Conservation (phyloP, 2,329 filamentous ascomycete species). For the Penicillium sp. region DNA sequence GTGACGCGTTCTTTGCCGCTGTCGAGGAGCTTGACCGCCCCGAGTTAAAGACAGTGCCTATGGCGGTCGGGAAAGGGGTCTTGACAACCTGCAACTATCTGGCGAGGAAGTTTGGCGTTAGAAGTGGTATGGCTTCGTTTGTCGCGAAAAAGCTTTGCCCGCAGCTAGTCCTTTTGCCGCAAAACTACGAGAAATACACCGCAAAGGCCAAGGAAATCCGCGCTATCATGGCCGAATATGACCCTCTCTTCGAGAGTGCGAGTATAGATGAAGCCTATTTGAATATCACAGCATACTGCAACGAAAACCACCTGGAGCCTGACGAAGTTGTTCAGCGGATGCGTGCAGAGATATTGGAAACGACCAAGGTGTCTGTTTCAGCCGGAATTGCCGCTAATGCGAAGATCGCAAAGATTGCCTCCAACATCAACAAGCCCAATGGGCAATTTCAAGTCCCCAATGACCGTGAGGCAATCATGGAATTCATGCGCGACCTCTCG, state of each 20-base stretch:
- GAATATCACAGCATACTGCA: conserved; percentile 86
- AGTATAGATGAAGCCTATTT: conserved; percentile 96
- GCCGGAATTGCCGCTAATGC: conserved; percentile 93
- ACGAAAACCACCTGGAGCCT: conserved; percentile 63
- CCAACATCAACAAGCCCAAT: conserved; percentile 94
- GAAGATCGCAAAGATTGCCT: conserved; percentile 90
- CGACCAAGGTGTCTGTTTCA: conserved; percentile 81
- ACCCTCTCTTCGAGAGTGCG: conserved; percentile 84
- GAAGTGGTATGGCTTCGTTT: conserved; percentile 94
- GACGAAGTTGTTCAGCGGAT: conserved; percentile 74
- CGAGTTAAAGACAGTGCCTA: conserved; percentile 80
- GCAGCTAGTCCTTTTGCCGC: conserved; percentile 72
- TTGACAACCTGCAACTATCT: conserved; percentile 79
- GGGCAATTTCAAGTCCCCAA: conserved; percentile 77
- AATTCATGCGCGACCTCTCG: conserved; percentile 78
- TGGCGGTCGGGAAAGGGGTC: conserved; percentile 79
- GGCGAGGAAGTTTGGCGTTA: conserved; percentile 83
- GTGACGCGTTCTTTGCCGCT: conserved; percentile 95
- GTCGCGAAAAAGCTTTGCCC: conserved; percentile 94
- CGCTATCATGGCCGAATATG: conserved; percentile 78
- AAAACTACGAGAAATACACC: conserved; percentile 87
- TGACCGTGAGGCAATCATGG: conserved; percentile 71
- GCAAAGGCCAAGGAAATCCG: conserved; percentile 87
- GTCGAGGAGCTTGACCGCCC: conserved; percentile 83
- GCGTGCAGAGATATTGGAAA: conserved; percentile 70